Base-by-base conservation (phyloP, 2,329 filamentous ascomycete genomes). In the Penicillium sp. region DNA sequence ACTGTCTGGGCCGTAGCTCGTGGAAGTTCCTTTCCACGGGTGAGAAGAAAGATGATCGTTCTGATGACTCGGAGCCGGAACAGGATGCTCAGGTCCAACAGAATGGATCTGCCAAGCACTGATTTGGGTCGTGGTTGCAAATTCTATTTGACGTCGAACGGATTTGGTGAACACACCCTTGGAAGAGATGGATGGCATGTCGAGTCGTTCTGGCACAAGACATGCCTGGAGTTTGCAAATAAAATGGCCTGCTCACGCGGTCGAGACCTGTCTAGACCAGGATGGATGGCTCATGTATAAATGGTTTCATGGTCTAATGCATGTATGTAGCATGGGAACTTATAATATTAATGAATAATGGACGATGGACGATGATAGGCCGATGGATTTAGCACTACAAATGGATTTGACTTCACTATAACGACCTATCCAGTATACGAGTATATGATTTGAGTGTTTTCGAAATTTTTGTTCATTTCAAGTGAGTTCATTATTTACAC, bases 31-130 rank as follows among this genome's bases (percentile, higher is more conserved):
- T 72, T 9, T 61, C 66, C 14, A 66, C 65, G 29, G 71, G 72
- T n/a, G 65, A 70, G 24, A 66, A 58, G 48, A 66, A 67, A 52
- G 75, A 78, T 55, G 74, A 77, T 90, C 65, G 91, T 7, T 66
- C 64, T 13, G 64, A 63, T 24, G 62, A 66, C 22, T 53, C 57
- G 29, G 62, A 26, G 89, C 84, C 10, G 84, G 82, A 13, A 83
- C 27, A 22, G 37, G 26, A 47, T 35, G 35, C 22, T 5, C 47
- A 57, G 31, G 16, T 19, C 24, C 10, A 26, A 13, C 9, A 7
- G 7, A 49, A 49, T 35, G 49, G 35, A 7, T 24, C 37, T 53
- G 45, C 14, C 2, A 31, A 37, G 16, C n/a, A 21, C 10, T 47
- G 44, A 54, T 26, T 26, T 6, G 27, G 26, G 10, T 24, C 24